These are phyloP conservation scores for Scedosporium minutisporum DNA, from an alignment of 2,329 filamentous ascomycete species.

Conservation along the genomic window DNA sequence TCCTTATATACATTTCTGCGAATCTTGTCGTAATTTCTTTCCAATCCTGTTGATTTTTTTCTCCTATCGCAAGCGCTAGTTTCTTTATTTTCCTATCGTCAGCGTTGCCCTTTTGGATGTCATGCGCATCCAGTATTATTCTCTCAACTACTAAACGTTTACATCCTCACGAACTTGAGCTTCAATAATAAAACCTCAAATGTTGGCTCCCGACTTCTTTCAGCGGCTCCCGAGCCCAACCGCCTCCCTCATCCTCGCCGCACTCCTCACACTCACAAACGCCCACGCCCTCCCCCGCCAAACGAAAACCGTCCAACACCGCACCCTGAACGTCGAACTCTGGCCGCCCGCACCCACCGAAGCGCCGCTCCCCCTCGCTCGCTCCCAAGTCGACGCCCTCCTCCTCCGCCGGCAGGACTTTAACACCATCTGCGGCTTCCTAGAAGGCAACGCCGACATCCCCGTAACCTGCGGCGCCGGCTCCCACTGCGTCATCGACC, in stretches of 20 bases:
- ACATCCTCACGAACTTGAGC: neutral
- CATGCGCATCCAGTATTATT: no score
- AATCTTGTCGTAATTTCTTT: no score
- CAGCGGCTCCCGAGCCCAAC: constrained; percentile 25
- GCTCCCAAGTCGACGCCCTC: constrained; percentile 75
- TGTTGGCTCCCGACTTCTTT: constrained; percentile 21
- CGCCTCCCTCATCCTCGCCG: constrained; percentile 23
- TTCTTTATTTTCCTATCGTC: no score
- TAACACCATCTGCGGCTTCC: constrained; percentile 50
- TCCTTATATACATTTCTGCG: no score
- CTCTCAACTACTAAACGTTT: neutral
- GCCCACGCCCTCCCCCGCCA: constrained; percentile 30
- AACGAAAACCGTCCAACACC: constrained; percentile 26
- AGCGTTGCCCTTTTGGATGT: no score
- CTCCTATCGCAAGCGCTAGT: no score
- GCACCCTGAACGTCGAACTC: constrained; percentile 27
- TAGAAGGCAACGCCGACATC: constrained; percentile 39
- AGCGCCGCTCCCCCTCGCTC: constrained; percentile 41
- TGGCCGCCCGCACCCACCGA: constrained; percentile 21
- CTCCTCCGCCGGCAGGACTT: constrained; percentile 8
- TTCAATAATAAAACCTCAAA: constrained; percentile 4
- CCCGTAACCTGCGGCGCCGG: constrained; percentile 48
- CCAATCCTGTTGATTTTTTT: no score
- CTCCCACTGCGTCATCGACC: constrained; percentile 48
- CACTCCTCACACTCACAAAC: constrained; percentile 18